Conservation (phyloP, 345 rosid species). For the Microcos paniculata region DNA sequence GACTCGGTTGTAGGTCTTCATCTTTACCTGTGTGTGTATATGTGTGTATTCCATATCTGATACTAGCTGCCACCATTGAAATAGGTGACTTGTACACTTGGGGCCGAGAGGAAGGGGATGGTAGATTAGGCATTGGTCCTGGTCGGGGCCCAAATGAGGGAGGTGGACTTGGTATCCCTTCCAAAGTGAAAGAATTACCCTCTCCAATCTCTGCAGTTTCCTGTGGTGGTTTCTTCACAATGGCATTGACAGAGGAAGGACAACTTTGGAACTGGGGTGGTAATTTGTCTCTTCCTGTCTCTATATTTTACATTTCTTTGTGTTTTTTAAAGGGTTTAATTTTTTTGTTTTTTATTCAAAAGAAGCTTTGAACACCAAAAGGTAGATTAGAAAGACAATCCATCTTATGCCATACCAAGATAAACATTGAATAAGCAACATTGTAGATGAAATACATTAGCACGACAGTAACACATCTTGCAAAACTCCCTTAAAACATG, state of each 20-base stretch:
- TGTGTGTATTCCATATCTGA: not conserved
- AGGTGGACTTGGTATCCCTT: conserved; percentile 91
- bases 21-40: not conserved
- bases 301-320: conserved; percentile 9
- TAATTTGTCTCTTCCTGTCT: conserved; percentile 10
- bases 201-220: conserved; percentile 68
- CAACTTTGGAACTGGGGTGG: conserved; percentile 97
- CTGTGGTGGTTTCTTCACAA: conserved; percentile 93
- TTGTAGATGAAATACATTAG: not conserved
- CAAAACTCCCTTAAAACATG: not conserved
- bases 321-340: not conserved
- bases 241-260: conserved; percentile 73
- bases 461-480: not conserved
- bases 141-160: conserved; percentile 89
- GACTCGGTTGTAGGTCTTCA: not conserved
- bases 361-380: not conserved
- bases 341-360: not conserved
- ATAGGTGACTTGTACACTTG: conserved; percentile 82
- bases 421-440: not conserved
- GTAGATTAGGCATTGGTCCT: conserved; percentile 94
- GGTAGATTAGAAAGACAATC: not conserved
- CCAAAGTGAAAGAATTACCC: conserved; percentile 63
- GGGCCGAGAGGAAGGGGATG: conserved; percentile 98
- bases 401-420: not conserved
- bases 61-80: conserved; percentile 14